Conservation (phyloP, 2,329 filamentous ascomycete genomes). For the Pseudohalonectria lignicola region DNA sequence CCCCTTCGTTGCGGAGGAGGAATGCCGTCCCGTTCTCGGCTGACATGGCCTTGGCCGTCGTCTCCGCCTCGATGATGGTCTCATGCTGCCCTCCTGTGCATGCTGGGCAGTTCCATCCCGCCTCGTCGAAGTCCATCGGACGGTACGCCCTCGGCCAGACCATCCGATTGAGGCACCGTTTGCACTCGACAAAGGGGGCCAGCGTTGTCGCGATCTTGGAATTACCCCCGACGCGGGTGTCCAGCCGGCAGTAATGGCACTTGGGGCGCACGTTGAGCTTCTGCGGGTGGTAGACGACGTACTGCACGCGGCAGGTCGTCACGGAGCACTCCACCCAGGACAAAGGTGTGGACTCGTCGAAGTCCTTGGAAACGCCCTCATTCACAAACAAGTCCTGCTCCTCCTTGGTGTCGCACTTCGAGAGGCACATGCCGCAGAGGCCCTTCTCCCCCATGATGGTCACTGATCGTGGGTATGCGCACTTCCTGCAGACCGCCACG, state of each 20-base stretch:
- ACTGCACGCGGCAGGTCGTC: slow-evolving; percentile 32
- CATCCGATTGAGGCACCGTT: slow-evolving; percentile 29
- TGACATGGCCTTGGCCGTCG: slow-evolving; percentile 22
- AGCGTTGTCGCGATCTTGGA: slow-evolving; percentile 3
- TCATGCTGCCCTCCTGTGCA: slow-evolving; percentile 19
- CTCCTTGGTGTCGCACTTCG: slow-evolving; percentile 9
- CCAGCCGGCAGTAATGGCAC: slow-evolving; percentile 33
- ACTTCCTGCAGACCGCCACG: slow-evolving; percentile 25
- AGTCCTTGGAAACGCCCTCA: slow-evolving; percentile 18
- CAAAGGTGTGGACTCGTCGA: slow-evolving; percentile 18
- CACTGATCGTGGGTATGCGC: slow-evolving; percentile 34
- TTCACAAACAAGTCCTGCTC: slow-evolving; percentile 12
- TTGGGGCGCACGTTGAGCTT: slow-evolving; percentile 31
- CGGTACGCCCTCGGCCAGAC: slow-evolving; percentile 35
- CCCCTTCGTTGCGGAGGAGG: slow-evolving; percentile 29
- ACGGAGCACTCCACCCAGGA: slow-evolving; percentile 36
- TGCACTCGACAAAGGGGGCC: slow-evolving; percentile 32
- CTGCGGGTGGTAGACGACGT: slow-evolving; percentile 33
- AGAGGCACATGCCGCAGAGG: slow-evolving; percentile 28
- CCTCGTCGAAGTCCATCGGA: slow-evolving; percentile 16
- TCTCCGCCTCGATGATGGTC: slow-evolving; percentile 25
- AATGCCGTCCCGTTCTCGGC: slow-evolving; percentile 29
- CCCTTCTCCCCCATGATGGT: slow-evolving; percentile 30
- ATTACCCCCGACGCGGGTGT: slow-evolving; percentile 3
- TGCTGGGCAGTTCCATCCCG: slow-evolving; percentile 27